phyloP scores from a whole-genome alignment of 176 grass and related monocot species.

The Saccharum officinarum region DNA sequence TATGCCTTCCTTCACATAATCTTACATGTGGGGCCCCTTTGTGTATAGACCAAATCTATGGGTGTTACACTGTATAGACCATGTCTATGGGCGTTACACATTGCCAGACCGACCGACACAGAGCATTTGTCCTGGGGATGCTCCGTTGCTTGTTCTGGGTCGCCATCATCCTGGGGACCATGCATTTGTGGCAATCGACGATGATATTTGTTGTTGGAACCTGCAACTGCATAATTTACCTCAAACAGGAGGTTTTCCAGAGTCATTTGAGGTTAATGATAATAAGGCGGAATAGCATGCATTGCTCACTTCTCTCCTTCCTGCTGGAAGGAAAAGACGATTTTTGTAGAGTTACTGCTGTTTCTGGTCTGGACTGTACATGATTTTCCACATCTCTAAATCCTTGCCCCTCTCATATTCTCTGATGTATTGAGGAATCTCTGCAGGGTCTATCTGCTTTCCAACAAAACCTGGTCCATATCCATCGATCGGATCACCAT shows the following conservation, averaged over 20 bases:
- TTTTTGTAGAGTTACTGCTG: background rate
- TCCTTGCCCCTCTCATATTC: conserved; percentile 27
- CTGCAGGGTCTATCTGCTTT: conserved; percentile 41
- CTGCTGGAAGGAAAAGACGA: background rate
- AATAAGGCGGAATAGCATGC: background rate
- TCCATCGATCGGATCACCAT: background rate
- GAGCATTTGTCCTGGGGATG: too few species aligned
- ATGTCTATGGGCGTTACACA: too few species aligned
- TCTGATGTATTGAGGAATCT: conserved; percentile 45
- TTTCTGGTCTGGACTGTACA: conserved; percentile 20
- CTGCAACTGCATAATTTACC: background rate
- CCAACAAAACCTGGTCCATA: conserved; percentile 41
- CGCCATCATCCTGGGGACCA: background rate
- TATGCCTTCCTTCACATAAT: too few species aligned
- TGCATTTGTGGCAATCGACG: background rate
- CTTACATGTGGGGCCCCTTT: too few species aligned
- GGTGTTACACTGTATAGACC: too few species aligned
- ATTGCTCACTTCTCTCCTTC: background rate
- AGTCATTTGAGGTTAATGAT: background rate
- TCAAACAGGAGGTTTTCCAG: background rate
- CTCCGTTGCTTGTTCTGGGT: background rate
- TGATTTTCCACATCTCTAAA: conserved; percentile 72
- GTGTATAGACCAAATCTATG: too few species aligned
- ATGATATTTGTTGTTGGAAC: background rate
- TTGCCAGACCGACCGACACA: too few species aligned